phyloP scores from a whole-genome alignment of 2,329 filamentous ascomycete genomes.

The Diaporthe vaccinii region DNA sequence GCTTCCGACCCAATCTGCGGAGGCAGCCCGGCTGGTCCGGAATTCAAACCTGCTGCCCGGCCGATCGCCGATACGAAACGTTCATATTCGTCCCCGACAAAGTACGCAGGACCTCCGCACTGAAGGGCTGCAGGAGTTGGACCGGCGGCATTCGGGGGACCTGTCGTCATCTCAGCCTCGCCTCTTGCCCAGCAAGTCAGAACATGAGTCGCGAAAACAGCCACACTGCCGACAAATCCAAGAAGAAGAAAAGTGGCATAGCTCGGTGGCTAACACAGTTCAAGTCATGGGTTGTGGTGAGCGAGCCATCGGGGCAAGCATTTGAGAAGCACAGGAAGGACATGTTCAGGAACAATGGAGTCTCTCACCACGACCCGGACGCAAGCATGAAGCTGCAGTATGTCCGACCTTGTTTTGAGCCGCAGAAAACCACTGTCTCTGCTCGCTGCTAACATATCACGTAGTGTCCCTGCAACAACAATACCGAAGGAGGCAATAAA shows the following conservation, averaged over 20 bases:
- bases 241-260: constrained; percentile 48
- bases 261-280: constrained; percentile 58
- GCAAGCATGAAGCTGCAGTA: constrained; percentile 60
- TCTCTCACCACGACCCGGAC: constrained; percentile 58
- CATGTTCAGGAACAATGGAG: constrained; percentile 58
- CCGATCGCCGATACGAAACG: not conserved
- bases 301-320: constrained; percentile 64
- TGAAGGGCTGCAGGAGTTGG: not conserved
- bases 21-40: not conserved
- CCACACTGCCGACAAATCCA: constrained; percentile 41
- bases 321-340: constrained; percentile 61
- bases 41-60: not conserved
- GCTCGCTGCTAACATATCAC: not conserved
- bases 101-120: not conserved
- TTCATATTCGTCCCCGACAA: not conserved
- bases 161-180: not conserved
- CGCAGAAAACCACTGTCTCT: too few species aligned
- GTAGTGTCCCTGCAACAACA: constrained; percentile 55
- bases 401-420: not conserved
- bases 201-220: constrained; percentile 18
- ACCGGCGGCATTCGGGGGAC: not conserved
- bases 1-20: not conserved
- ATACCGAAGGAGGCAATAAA: constrained; percentile 62
- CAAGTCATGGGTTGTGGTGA: constrained; percentile 63
- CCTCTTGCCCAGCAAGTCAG: not conserved